Percentiles rank a stretch among this genome's conserved stretches.
phyloP scores from a whole-genome alignment of 495 filamentous ascomycete species.

The Filosporella fistucella region DNA sequence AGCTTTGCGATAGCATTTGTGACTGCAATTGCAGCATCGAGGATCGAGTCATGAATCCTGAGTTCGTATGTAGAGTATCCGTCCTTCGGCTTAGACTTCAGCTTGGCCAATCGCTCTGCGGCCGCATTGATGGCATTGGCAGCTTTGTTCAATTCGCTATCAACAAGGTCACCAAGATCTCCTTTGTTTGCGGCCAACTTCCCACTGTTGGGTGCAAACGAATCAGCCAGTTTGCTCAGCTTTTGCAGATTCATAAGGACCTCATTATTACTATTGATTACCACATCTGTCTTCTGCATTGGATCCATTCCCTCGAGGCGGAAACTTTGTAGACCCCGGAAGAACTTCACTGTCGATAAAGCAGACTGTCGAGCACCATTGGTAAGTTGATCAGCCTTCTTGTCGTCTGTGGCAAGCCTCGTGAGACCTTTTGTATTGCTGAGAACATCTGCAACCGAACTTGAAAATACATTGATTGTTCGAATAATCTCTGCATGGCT shows the following conservation, averaged over 20 bases:
- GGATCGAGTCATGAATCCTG: conserved; percentile 87
- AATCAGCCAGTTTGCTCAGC: conserved; percentile 86
- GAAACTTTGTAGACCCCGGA: conserved; percentile 91
- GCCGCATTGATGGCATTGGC: conserved; percentile 93
- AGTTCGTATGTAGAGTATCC: conserved; percentile 96
- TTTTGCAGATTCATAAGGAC: conserved; percentile 87
- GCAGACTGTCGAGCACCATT: conserved; percentile 80
- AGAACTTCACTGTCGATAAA: conserved; percentile 87
- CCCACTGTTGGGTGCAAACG: conserved; percentile 78
- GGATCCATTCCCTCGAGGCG: conserved; percentile 83
- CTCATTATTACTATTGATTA: conserved; percentile 94
- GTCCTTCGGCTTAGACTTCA: conserved; percentile 90
- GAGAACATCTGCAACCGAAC: conserved; percentile 88
- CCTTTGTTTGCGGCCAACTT: conserved; percentile 72
- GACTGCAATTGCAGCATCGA: conserved; percentile 90
- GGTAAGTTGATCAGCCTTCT: conserved; percentile 80
- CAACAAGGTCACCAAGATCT: conserved; percentile 90
- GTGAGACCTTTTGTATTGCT: conserved; percentile 95
- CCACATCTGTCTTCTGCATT: conserved; percentile 86
- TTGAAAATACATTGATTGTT: conserved; percentile 82
- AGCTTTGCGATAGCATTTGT: conserved; percentile 94
- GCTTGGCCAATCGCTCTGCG: conserved; percentile 77
- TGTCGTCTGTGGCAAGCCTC: conserved; percentile 91
- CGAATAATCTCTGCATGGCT: conserved; percentile 89
- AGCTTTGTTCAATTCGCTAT: conserved; percentile 87